Evolutionary conservation across 345 rosid species (phyloP).

Genomic region (Eucalyptus melliodora): DNA sequence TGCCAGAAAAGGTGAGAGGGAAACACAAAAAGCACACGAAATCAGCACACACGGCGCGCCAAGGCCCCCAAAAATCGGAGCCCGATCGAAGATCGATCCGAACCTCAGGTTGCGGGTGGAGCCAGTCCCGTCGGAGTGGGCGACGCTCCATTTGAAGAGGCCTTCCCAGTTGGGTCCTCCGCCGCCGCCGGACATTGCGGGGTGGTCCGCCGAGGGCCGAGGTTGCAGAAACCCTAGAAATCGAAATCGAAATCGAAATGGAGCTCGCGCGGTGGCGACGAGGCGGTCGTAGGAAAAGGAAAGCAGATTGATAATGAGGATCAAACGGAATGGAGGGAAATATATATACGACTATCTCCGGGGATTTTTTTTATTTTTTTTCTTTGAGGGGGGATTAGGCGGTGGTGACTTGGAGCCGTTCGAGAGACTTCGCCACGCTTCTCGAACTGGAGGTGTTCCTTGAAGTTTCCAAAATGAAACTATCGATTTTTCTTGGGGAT

Average conservation of each 20-base stretch:
- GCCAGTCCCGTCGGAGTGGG: conserved; percentile 71
- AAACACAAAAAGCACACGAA: neutral
- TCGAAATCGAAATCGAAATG: neutral
- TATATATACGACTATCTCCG: neutral
- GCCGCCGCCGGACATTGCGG: neutral
- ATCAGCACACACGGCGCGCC: neutral
- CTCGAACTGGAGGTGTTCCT: neutral
- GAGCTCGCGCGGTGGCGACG: neutral
- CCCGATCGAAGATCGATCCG: neutral
- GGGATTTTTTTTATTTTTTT: neutral
- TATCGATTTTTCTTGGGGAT: no score
- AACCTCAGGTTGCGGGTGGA: conserved; percentile 52
- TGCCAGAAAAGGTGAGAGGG: neutral
- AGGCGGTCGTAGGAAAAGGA: neutral
- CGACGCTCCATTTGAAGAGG: conserved; percentile 86
- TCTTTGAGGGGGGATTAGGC: neutral
- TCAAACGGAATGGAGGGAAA: neutral
- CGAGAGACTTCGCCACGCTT: neutral
- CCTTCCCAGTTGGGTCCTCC: conserved; percentile 84
- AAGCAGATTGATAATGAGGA: neutral
- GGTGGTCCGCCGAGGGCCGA: neutral
- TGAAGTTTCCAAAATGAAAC: neutral
- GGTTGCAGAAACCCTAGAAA: neutral
- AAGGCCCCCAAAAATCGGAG: neutral
- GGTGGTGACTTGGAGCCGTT: neutral